These are phyloP conservation scores for Beauveria australis DNA, from an alignment of 2,329 filamentous ascomycete species.

Conservation along the genomic window DNA sequence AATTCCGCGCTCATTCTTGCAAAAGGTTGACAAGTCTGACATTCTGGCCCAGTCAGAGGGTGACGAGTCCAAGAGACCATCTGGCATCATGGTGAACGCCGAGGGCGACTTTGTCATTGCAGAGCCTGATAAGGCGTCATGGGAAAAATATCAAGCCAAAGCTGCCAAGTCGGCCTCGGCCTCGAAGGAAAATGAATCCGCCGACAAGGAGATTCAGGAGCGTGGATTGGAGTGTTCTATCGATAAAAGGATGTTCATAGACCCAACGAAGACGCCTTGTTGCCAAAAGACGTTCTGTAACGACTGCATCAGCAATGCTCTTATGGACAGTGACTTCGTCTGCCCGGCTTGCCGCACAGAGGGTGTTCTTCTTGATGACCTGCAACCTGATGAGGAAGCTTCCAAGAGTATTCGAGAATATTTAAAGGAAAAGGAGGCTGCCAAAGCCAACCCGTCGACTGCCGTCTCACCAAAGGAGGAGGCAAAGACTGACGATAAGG, in stretches of 20 bases:
- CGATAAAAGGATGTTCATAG: slow-evolving; percentile 97
- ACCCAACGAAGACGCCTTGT: slow-evolving; percentile 98
- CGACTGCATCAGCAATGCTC: slow-evolving; percentile 98
- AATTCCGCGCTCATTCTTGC: slow-evolving; percentile 90
- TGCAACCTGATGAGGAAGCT: slow-evolving; percentile 73
- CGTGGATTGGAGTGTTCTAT: slow-evolving; percentile 86
- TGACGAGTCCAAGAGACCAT: slow-evolving; percentile 75
- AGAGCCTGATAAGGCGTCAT: slow-evolving; percentile 88
- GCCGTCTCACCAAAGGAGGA: slow-evolving; percentile 25
- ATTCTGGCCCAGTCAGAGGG: slow-evolving; percentile 65
- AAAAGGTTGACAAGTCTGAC: slow-evolving; percentile 87
- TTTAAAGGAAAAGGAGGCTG: slow-evolving; percentile 46
- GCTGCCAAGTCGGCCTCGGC: slow-evolving; percentile 70
- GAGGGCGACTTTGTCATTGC: slow-evolving; percentile 97
- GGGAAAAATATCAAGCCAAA: slow-evolving; percentile 96
- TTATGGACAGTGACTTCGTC: slow-evolving; percentile 96
- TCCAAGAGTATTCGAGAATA: slow-evolving; percentile 72
- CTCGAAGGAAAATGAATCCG: slow-evolving; percentile 68
- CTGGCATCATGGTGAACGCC: slow-evolving; percentile 94
- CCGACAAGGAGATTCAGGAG: slow-evolving; percentile 80
- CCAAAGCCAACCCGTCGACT: slow-evolving; percentile 32
- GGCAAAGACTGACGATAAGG: slow-evolving; percentile 30
- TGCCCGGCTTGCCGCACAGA: slow-evolving; percentile 89
- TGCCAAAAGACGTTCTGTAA: slow-evolving; percentile 98
- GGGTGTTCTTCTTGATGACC: slow-evolving; percentile 86